A percentile compares a stretch with the other conserved stretches of the same genome.
Evolutionary conservation across 163 green algal species (phyloP).

Genomic region (Chlorella variabilis): DNA sequence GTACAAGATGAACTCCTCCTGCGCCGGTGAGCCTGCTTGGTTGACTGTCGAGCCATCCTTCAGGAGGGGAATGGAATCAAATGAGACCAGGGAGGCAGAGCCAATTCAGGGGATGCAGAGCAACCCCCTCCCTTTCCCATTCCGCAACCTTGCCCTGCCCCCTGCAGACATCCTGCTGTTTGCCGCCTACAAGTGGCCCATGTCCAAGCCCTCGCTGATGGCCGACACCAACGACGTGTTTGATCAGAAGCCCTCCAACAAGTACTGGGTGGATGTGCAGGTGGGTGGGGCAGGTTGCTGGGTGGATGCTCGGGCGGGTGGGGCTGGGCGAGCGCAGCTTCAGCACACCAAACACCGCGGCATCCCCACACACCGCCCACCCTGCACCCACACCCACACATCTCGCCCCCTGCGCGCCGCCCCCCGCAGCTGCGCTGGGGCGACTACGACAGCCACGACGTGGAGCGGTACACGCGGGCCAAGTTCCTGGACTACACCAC

Average conservation of each 20-base stretch:
- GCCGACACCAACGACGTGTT: constrained; percentile 96
- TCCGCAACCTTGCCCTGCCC: no score
- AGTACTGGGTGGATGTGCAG: constrained; percentile 98
- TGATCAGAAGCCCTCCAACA: constrained; percentile 98
- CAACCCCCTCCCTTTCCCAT: no score
- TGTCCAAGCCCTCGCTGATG: constrained; percentile 97
- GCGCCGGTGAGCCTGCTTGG: constrained; percentile 9
- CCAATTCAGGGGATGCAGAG: no score
- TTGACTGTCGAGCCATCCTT: no score
- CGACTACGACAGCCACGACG: constrained; percentile 99
- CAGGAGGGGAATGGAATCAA: no score
- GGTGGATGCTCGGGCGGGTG: no score
- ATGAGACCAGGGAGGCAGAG: no score
- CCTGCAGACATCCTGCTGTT: constrained; percentile 97
- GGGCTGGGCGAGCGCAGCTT: neutral
- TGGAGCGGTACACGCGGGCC: constrained; percentile 98
- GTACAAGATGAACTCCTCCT: constrained; percentile 85
- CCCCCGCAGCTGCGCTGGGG: constrained; percentile 89
- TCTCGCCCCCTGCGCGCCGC: neutral
- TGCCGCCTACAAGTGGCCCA: constrained; percentile 97
- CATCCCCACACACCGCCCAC: neutral
- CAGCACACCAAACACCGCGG: neutral
- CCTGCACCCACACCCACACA: no score
- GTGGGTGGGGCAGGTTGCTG: no score
- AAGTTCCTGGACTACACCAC: constrained; percentile 99